Percentiles rank a stretch among this genome's conserved stretches.
Evolutionary conservation across 73 alveolate genomes (phyloP).

Genomic region (Durusdinium trenchii): DNA sequence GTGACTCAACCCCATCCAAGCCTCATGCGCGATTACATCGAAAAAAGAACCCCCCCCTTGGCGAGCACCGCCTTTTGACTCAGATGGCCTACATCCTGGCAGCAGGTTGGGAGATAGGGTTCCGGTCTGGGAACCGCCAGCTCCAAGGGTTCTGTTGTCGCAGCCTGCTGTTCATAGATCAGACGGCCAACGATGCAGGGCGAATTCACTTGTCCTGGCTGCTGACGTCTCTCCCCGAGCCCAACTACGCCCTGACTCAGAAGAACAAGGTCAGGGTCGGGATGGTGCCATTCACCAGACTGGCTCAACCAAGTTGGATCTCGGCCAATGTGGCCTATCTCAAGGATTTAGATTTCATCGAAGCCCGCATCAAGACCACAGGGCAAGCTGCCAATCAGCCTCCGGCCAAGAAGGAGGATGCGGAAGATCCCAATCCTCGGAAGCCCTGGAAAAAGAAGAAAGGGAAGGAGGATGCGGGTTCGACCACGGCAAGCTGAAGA

Average conservation of each 20-base stretch:
- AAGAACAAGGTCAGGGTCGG: neutral
- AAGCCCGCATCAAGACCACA: neutral
- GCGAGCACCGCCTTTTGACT: neutral
- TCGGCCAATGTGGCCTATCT: slow-evolving; percentile 8
- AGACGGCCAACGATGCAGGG: neutral
- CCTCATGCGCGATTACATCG: neutral
- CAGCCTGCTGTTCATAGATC: neutral
- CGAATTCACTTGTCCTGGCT: neutral
- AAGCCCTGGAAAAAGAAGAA: too few relatives aligned
- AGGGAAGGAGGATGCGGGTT: too few relatives aligned
- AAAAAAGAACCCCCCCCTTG: neutral
- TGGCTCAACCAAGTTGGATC: neutral
- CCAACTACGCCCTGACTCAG: neutral
- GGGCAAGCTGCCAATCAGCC: too few relatives aligned
- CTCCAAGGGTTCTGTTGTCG: neutral
- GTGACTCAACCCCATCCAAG: neutral
- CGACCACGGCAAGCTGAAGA: too few relatives aligned
- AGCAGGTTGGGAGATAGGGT: neutral
- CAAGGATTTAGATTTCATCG: neutral
- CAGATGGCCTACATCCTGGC: neutral
- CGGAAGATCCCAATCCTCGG: too few relatives aligned
- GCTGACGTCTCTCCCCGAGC: slow-evolving; percentile 1
- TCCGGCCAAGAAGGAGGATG: too few relatives aligned
- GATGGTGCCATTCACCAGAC: neutral
- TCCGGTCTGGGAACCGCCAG: neutral